Evolutionary conservation across 2,329 filamentous ascomycete genomes (phyloP), one percentile per base, ranked within the genome.

Genomic region (Cladorrhinum sp.): DNA sequence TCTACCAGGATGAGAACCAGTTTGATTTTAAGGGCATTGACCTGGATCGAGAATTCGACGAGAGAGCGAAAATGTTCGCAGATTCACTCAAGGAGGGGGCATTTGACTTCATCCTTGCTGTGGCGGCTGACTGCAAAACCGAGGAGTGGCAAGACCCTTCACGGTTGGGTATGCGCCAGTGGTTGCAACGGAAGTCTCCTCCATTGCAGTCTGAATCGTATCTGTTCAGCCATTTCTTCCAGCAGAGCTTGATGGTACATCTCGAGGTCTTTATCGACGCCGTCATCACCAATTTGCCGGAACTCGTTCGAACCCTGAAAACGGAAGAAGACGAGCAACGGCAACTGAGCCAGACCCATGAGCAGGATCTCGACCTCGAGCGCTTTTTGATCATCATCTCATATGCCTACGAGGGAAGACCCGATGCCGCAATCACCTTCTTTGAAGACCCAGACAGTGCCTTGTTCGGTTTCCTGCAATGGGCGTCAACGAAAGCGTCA

Each of bases 381-480:
- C 84, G 93, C 24, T 96, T 99, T 73, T 81, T 99, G 58, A 83
- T 98, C 64, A 88, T 98, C 63, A 93, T 98, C 62, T 90, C 95
- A 3, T 96, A 95, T 71, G 85, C 92, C 3, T 99, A 93, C 70
- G 91, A 98, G 69, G 86, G 89, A 27, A 88, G 92, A 36, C 85
- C 90, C 16, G 91, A 96, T 55, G 89, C 92, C 24, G 91, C 93
- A 9, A 86, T 91, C 69, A 89, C 88, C 50, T 98, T 98, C 67
- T 99, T 95, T 95, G 84, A 85, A 29, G 93, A 97, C 70, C 87
- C 90, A 1, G 95, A 99, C 69, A 92, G 92, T 70, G 96, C 97
- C 67, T 79, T 99, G 29, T 91, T 93, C 64, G 95, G 95, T 0
- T 99, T 99, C 72, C 82, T 99, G 72, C 91, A 96, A 65, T 99